Evolutionary conservation across 2,329 filamentous ascomycete species (phyloP), one percentile per base, ranked within the genome.

Genomic region (Neofusicoccum umdonicola): DNA sequence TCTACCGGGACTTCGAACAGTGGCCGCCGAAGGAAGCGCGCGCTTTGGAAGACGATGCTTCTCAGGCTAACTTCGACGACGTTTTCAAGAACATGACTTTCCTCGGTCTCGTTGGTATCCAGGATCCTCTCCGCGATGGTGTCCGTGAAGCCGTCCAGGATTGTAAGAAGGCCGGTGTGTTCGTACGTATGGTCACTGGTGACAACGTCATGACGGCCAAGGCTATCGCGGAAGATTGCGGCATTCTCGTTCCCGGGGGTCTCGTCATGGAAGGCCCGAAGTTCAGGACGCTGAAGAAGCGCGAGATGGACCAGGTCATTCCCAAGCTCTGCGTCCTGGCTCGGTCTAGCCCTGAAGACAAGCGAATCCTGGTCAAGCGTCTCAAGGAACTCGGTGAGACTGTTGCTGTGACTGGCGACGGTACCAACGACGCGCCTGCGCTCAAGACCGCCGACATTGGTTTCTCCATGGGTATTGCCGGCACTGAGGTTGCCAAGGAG

Each of bases 121-220:
- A 95, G 73, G 92, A 96, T 70, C 92, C 92, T 3, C 92, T 92
- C 39, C 89, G 92, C 3, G 87, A 87, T 2, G 92, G 96, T 76
- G 92, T 92, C 1, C 90, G 88, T 17, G 83, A 70, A 12, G 76
- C 80, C 12, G 80, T 82, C 56, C 72, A 72, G 44, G 74, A 79
- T 62, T 82, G 79, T 51, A 78, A 80, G 65, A 73, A 73, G 52
- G 79, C 80, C 50, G 79, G 80, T 37, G 81, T 82, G n/a, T 74
- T 76, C 5, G 80, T 82, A 1, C 80, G 81, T 68, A 82, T 82
- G 80, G 73, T 82, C 27, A 82, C 80, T 34, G 80, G 80, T 47
- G 80, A 82, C 61, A 79, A 82, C 63, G 76, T 79, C 6, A 77
- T 77, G 58, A 82, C 80, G 6, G 80, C 80, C 0, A 76, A 74